phyloP scores from a whole-genome alignment of 1,139 yeast species.

The Suhomyces coccinellae region DNA sequence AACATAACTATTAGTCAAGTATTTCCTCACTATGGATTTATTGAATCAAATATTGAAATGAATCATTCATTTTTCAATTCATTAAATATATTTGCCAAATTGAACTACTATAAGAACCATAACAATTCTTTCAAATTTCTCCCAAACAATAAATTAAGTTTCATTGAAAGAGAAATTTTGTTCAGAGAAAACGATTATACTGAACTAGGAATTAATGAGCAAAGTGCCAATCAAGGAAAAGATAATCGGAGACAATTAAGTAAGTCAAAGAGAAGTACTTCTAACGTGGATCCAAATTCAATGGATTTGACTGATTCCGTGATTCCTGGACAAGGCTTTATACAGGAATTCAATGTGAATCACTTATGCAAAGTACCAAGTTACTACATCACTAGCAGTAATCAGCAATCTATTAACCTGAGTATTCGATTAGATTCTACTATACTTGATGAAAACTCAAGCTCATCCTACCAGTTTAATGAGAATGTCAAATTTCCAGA shows the following conservation, averaged over 20 bases:
- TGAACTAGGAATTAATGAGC: constrained; percentile 24
- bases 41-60: constrained; percentile 30
- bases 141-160: constrained; percentile 32
- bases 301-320: constrained; percentile 43
- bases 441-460: constrained; percentile 21
- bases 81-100: constrained; percentile 36
- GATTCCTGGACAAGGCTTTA: constrained; percentile 48
- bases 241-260: constrained; percentile 30
- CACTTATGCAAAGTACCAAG: constrained; percentile 47
- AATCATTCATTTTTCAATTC: constrained; percentile 40
- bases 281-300: constrained; percentile 41
- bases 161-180: constrained; percentile 33
- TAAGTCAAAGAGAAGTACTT: constrained; percentile 33
- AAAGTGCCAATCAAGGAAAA: constrained; percentile 12
- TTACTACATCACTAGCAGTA: constrained; percentile 37
- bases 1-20: constrained; percentile 40
- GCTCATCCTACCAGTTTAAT: constrained; percentile 26
- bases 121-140: constrained; percentile 23
- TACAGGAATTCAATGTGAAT: constrained; percentile 45
- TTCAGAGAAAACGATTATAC: constrained; percentile 31
- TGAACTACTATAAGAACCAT: constrained; percentile 36
- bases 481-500: constrained; percentile 32
- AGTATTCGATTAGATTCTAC: constrained; percentile 17
- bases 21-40: constrained; percentile 44
- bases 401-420: constrained; percentile 16